Percentiles rank a stretch among this genome's conserved stretches.
phyloP scores from a whole-genome alignment of 306 rosid species.

The Trichosanthes truncata region DNA sequence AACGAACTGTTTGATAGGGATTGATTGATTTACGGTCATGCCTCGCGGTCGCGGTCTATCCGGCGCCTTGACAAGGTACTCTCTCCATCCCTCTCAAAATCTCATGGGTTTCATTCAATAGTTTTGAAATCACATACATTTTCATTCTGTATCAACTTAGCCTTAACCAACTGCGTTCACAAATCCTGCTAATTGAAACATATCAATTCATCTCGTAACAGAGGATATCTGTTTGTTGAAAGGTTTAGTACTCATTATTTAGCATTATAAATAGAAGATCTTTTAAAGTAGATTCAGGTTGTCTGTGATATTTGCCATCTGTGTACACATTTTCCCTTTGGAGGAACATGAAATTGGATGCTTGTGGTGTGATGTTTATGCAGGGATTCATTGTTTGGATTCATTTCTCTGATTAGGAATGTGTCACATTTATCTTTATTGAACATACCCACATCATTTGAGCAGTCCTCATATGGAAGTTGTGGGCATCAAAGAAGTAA shows the following conservation, averaged over 20 bases:
- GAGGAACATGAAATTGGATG: background rate
- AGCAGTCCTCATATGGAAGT: slow-evolving; percentile 7
- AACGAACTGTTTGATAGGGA: background rate
- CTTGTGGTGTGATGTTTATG: slow-evolving; percentile 14
- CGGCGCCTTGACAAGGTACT: background rate
- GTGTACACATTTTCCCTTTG: background rate
- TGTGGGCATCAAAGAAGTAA: slow-evolving; percentile 22
- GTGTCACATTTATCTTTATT: slow-evolving; percentile 22
- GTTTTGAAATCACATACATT: background rate
- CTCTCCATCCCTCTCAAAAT: background rate
- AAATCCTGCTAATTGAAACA: background rate
- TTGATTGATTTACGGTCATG: background rate
- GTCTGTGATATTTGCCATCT: background rate
- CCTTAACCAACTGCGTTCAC: background rate
- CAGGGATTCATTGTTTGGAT: slow-evolving; percentile 38
- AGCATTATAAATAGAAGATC: background rate
- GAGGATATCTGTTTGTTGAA: background rate
- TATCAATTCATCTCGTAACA: background rate
- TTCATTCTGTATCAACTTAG: background rate
- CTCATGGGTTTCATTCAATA: background rate
- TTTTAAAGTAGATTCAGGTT: background rate
- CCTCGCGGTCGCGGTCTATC: background rate
- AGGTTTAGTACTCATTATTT: background rate
- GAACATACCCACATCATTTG: slow-evolving; percentile 10
- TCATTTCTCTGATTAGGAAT: slow-evolving; percentile 24